Evolutionary conservation across 164 flowering plant species (phyloP), one percentile per base, ranked within the genome.

Genomic region (Annona cherimola): DNA sequence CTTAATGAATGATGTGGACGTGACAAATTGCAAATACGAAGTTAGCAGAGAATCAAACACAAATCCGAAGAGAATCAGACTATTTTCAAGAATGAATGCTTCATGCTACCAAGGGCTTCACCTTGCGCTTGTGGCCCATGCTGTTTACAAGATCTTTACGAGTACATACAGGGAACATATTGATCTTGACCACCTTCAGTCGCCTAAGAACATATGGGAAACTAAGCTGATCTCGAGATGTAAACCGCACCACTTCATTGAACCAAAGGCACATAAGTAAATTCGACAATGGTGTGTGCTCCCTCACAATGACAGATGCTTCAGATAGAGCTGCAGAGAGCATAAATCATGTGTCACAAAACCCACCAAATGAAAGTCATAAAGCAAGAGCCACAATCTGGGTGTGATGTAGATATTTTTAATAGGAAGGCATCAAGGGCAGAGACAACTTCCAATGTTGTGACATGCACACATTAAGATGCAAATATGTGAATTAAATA

Each of bases 231-330:
- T 93, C 99, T 40, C 98, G 82, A 1, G 99, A 93, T 43, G 99
- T 95, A 79, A 93, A 95, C 1, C 96, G 89, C 63, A 91, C 98
- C 44, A 88, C 98, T 83, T 95, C 99, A 78, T 91, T 93, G 71
- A 95, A 95, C 99, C 99, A 95, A 19, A 90, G 86, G 86, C 98
- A 95, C 96, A 86, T 91, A 74, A 95, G 82, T 71, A 91, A 75
- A 80, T 95, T 93, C 20, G 95, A 88, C 75, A 83, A 39, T 26
- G 92, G 90, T 0, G 87, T 87, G 77, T 93, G 94, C 81, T 95
- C 85, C 87, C 91, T 86, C 79, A 89, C 93, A 64, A 93, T 91
- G 62, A 93, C 85, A 19, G 97, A 93, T n/a, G 96, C 97, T 84
- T 95, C 99, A 6, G 88, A 69, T n/a, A 95, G 81, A 76, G 99